These are phyloP conservation scores for Tricladium varicosporioides DNA, from an alignment of 2,329 filamentous ascomycete genomes.

Conservation along the genomic window DNA sequence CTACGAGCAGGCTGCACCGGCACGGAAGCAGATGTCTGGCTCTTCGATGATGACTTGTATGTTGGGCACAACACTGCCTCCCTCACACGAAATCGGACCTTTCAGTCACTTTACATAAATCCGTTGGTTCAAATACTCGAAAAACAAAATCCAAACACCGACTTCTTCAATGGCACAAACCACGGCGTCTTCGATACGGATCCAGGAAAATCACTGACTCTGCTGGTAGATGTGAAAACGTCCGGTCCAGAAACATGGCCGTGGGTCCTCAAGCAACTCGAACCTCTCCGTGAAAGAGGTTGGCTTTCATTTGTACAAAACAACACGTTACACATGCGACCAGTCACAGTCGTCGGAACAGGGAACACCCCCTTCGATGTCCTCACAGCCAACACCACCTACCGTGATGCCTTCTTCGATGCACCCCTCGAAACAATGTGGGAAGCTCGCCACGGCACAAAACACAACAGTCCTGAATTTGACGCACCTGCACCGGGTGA, in stretches of 20 bases:
- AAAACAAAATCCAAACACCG: conserved; percentile 46
- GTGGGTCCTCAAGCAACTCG: conserved; percentile 52
- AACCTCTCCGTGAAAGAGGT: conserved; percentile 55
- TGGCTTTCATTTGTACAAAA: conserved; percentile 56
- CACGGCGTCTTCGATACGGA: conserved; percentile 57
- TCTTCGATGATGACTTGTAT: conserved; percentile 54
- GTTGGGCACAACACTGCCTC: conserved; percentile 61
- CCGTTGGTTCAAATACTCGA: conserved; percentile 60
- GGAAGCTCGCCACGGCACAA: conserved; percentile 25
- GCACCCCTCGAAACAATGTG: conserved; percentile 53
- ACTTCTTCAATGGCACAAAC: conserved; percentile 43
- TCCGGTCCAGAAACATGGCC: conserved; percentile 50
- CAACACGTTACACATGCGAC: conserved; percentile 48
- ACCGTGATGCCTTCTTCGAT: conserved; percentile 65
- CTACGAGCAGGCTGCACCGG: conserved; percentile 57
- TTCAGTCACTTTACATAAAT: conserved; percentile 61
- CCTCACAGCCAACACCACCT: conserved; percentile 49
- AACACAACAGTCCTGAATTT: no score
- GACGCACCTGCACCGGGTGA: neutral
- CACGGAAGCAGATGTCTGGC: conserved; percentile 70
- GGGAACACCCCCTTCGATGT: conserved; percentile 61
- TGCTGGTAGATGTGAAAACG: conserved; percentile 71
- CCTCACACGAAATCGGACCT: conserved; percentile 54
- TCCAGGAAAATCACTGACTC: conserved; percentile 52
- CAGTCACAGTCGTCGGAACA: conserved; percentile 67